Conservation (phyloP, 2,329 filamentous ascomycete species). For the Scedosporium dehoogii region DNA sequence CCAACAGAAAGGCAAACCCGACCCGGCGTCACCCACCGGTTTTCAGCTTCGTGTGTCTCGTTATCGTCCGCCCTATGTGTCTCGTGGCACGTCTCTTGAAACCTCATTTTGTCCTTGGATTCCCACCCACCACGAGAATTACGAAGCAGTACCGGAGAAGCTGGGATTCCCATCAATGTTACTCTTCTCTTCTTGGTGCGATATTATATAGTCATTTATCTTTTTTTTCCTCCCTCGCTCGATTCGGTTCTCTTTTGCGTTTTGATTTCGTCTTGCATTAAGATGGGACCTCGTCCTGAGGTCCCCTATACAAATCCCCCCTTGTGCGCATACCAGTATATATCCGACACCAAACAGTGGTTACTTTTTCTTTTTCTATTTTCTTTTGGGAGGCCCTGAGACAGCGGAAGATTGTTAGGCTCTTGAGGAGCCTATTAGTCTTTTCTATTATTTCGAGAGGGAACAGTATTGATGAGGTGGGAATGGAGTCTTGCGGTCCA, state of each 20-base stretch:
- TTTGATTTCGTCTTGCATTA: neutral
- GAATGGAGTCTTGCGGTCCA: neutral
- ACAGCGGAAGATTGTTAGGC: neutral
- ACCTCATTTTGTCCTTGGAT: neutral
- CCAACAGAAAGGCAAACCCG: neutral
- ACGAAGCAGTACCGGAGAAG: neutral
- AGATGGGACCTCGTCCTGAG: neutral
- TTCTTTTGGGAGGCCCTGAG: neutral
- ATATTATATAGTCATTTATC: neutral
- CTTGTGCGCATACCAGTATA: neutral
- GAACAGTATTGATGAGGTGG: neutral
- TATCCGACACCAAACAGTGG: neutral
- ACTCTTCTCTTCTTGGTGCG: constrained; percentile 1
- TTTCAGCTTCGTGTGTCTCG: neutral
- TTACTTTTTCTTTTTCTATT: neutral
- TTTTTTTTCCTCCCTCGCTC: neutral
- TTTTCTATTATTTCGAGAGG: neutral
- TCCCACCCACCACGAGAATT: neutral
- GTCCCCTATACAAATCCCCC: neutral
- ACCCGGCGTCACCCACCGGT: neutral
- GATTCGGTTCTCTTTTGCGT: neutral
- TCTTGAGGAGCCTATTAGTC: neutral
- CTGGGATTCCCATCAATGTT: neutral
- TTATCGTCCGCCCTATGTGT: neutral
- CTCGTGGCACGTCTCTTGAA: neutral